These are phyloP conservation scores for Penicillium nordicum DNA, from an alignment of 2,329 filamentous ascomycete genomes.

Conservation along the genomic window DNA sequence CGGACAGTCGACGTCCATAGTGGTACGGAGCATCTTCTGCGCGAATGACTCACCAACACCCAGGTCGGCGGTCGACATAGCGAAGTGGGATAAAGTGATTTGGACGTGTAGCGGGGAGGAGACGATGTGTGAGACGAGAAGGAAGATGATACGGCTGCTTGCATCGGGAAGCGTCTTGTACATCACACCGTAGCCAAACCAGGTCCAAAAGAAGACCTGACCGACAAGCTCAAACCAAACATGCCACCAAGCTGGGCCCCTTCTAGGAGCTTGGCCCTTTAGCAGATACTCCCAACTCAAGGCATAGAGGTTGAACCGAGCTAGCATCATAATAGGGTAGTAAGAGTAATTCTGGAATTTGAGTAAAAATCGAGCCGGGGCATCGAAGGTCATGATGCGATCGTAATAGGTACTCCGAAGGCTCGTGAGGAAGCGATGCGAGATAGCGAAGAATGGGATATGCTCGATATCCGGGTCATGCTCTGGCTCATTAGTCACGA, in stretches of 20 bases:
- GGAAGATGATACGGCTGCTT: slow-evolving; percentile 66
- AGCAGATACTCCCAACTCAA: slow-evolving; percentile 77
- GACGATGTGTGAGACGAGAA: slow-evolving; percentile 76
- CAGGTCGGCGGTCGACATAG: slow-evolving; percentile 86
- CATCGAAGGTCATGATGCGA: slow-evolving; percentile 73
- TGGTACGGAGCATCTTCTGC: slow-evolving; percentile 86
- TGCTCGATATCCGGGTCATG: slow-evolving; percentile 95
- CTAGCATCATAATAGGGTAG: slow-evolving; percentile 75
- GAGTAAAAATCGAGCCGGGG: slow-evolving; percentile 65
- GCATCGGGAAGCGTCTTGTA: slow-evolving; percentile 69
- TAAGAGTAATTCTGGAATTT: slow-evolving; percentile 78
- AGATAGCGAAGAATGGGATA: slow-evolving; percentile 83
- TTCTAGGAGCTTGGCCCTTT: slow-evolving; percentile 64
- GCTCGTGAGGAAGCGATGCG: slow-evolving; percentile 71
- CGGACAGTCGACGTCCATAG: slow-evolving; percentile 89
- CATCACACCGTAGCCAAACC: slow-evolving; percentile 79
- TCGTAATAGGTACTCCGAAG: slow-evolving; percentile 82
- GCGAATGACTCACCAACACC: slow-evolving; percentile 82
- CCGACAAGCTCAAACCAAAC: slow-evolving; percentile 74
- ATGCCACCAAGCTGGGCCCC: slow-evolving; percentile 79
- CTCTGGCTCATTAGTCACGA: slow-evolving; percentile 91
- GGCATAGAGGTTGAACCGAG: slow-evolving; percentile 81
- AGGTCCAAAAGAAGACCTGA: slow-evolving; percentile 77
- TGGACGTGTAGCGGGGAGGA: slow-evolving; percentile 82
- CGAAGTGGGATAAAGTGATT: slow-evolving; percentile 88